Conservation (phyloP, 176 grass and related monocot species). For the Chloris gayana region DNA sequence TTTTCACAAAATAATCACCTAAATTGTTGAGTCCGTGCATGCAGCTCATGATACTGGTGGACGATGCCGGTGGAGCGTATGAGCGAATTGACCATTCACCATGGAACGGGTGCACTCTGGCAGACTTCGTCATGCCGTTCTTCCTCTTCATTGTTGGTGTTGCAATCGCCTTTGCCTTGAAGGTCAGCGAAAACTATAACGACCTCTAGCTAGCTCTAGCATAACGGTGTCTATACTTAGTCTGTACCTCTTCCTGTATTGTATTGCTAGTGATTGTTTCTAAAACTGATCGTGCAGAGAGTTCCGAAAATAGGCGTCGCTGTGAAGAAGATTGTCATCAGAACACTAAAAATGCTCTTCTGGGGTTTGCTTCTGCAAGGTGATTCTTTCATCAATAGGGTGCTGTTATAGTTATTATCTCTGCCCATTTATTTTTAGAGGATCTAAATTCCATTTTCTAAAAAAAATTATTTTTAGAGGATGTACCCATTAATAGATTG, state of each 20-base stretch:
- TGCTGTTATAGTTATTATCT: not conserved
- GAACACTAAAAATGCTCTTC: slow-evolving; percentile 73
- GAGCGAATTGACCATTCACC: slow-evolving; percentile 77
- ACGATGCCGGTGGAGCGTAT: slow-evolving; percentile 76
- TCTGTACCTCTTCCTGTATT: not conserved
- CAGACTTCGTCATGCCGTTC: slow-evolving; percentile 95
- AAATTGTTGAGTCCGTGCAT: slow-evolving; percentile 11
- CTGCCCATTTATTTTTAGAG: not conserved
- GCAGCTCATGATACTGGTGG: slow-evolving; percentile 92
- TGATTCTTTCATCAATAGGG: not conserved
- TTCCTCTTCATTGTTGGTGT: slow-evolving; percentile 97
- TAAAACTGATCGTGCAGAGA: slow-evolving; percentile 51
- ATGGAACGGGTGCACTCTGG: slow-evolving; percentile 89
- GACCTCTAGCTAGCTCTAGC: too few species aligned
- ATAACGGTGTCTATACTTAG: too few species aligned
- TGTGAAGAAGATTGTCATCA: slow-evolving; percentile 52
- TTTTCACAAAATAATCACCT: not conserved
- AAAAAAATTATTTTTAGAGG: too few species aligned
- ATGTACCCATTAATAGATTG: not conserved
- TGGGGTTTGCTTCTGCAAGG: slow-evolving; percentile 78
- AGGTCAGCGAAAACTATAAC: slow-evolving; percentile 51
- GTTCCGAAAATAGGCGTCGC: slow-evolving; percentile 42
- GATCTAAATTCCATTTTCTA: too few species aligned
- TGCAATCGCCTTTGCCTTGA: slow-evolving; percentile 83
- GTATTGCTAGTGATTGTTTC: not conserved